Base-by-base conservation (phyloP, 2,329 filamentous ascomycete genomes). In the Onygenales sp. region DNA sequence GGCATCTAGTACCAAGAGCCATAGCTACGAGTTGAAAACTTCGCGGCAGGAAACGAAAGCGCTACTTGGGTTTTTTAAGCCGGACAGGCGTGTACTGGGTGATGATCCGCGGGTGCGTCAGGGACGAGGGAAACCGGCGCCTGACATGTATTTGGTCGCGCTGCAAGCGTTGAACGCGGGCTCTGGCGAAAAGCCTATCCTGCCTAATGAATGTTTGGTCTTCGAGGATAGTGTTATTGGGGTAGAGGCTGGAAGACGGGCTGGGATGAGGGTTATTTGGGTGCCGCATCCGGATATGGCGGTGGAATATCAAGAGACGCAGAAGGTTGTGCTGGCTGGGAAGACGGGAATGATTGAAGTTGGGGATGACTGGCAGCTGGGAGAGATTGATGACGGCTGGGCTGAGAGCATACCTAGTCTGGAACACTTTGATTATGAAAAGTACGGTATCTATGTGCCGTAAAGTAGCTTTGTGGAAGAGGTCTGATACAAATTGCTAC, bases 351-450 rank as follows among this genome's bases (percentile, higher is more conserved):
- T 65, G 21, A 55, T 59, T 31, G 50, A 60, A 4, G 57, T 68
- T 32, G 65, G 65, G 36, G 58, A 69, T 6, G 62, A 66, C n/a
- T 59, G 63, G 49, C 64, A 68, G 50, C 61, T 68, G 13, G 70
- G 69, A 11, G 57, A 63, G 32, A 33, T 69, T 41, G 66, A 67
- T 43, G 70, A 73, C 52, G 69, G 66, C 14, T 73, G 67, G 68
- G 69, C 62, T 51, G 66, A 69, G 51, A 59, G 60, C 17, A 62
- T 73, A 36, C 31, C 49, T 0, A 72, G 59, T 52, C 47, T 75
- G 31, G 69, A 72, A 54, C 43, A 67, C 21, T 73, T 73, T 31
- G 59, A 68, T 32, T 73, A 72, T 36, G 61, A 62, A 46, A 69
- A 63, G 47, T 74, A 69, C 44, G 66, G 67, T 9, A 67, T 72